Conservation (phyloP, 2,329 filamentous ascomycete species). For the Colletotrichum tropicicola region DNA sequence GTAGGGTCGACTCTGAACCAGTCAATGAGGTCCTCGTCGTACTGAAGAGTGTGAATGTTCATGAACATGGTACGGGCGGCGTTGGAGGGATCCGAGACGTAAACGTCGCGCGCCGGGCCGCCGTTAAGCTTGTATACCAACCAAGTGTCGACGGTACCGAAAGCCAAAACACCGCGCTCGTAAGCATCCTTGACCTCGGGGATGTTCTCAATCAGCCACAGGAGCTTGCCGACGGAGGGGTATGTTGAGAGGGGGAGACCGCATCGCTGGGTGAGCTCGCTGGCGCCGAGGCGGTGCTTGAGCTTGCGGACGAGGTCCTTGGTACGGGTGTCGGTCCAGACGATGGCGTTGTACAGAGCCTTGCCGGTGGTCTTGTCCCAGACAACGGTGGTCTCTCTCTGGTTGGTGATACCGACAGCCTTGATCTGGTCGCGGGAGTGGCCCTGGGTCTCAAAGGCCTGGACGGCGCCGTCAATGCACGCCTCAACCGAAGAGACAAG, state of each 20-base stretch:
- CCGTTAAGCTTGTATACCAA: slow-evolving; percentile 83
- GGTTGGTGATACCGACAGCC: slow-evolving; percentile 83
- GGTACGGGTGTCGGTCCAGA: slow-evolving; percentile 86
- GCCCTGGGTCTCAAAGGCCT: slow-evolving; percentile 73
- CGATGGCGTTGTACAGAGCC: slow-evolving; percentile 82
- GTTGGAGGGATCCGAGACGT: slow-evolving; percentile 83
- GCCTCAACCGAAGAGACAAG: slow-evolving; percentile 75
- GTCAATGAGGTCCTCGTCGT: slow-evolving; percentile 76
- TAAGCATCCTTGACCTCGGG: slow-evolving; percentile 75
- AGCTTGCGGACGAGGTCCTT: slow-evolving; percentile 77
- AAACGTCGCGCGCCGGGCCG: slow-evolving; percentile 68
- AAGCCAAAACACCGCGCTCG: slow-evolving; percentile 75
- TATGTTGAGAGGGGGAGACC: slow-evolving; percentile 85
- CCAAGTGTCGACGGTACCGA: slow-evolving; percentile 86
- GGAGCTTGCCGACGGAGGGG: slow-evolving; percentile 79
- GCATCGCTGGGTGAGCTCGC: slow-evolving; percentile 73
- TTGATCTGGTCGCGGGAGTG: slow-evolving; percentile 75
- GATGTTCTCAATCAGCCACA: slow-evolving; percentile 79
- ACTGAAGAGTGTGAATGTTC: slow-evolving; percentile 79
- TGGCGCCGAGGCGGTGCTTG: slow-evolving; percentile 71
- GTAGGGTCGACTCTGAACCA: slow-evolving; percentile 78
- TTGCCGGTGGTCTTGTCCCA: slow-evolving; percentile 83
- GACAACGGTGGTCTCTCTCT: slow-evolving; percentile 82
- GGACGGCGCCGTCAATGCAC: slow-evolving; percentile 79
- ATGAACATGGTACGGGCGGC: slow-evolving; percentile 91